phyloP scores from a whole-genome alignment of 129 eudicot genomes.

The Artemisia annua region DNA sequence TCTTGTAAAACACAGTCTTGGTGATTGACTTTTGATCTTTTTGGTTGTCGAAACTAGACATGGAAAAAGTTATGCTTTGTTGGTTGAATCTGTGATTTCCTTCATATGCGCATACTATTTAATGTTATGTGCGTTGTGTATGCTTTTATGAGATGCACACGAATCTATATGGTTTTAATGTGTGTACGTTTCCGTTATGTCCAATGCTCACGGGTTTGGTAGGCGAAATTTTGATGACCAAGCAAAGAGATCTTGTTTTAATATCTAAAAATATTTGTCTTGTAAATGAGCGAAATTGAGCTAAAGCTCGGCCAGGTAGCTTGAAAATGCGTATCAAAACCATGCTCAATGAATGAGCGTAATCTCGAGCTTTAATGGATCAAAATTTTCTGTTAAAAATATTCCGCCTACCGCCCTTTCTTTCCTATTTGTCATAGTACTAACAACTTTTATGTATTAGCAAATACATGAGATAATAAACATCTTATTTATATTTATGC shows the following conservation, averaged over 20 bases:
- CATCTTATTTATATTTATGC: not conserved
- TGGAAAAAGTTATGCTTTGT: slow-evolving; percentile 1
- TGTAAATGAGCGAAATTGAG: not conserved
- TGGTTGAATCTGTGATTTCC: not conserved
- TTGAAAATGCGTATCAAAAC: not conserved
- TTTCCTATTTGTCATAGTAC: too few species aligned
- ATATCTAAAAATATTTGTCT: not conserved
- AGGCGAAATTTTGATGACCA: slow-evolving; percentile 1
- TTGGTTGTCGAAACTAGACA: slow-evolving; percentile 12
- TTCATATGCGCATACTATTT: slow-evolving; percentile 2
- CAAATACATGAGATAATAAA: too few species aligned
- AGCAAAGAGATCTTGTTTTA: slow-evolving; percentile 16
- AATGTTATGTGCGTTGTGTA: slow-evolving; percentile 5
- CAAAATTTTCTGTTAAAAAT: not conserved
- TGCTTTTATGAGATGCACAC: not conserved
- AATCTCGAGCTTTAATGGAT: not conserved
- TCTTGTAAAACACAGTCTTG: too few species aligned
- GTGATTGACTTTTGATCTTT: slow-evolving; percentile 3
- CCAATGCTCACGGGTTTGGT: not conserved
- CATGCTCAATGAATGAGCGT: not conserved
- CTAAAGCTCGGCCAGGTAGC: not conserved
- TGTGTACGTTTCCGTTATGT: not conserved
- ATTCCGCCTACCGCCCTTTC: not conserved
- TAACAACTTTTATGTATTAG: not conserved
- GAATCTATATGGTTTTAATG: slow-evolving; percentile 14